Evolutionary conservation across 1,284 basidiomycete genomes (phyloP), one percentile per base, ranked within the genome.

Genomic region (Ustilago loliicola): DNA sequence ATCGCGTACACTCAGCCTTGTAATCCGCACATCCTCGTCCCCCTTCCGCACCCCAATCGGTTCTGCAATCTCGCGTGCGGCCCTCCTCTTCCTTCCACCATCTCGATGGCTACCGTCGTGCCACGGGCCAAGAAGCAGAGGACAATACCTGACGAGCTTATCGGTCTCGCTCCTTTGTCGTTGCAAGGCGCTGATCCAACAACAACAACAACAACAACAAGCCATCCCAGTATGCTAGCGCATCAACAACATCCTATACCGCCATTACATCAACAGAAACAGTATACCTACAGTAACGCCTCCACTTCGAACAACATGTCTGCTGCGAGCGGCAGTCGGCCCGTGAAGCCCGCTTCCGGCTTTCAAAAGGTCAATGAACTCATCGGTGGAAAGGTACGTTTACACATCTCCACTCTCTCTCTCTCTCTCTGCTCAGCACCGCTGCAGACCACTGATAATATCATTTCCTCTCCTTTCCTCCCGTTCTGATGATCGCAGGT

Each of bases 301-400:
- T 34, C 61, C 30, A 50, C 71, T 11, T 47, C 54, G 2, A 23
- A n/a, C n/a, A 30, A 21, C 72, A 73, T 78, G 64, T 65, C 72
- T 9, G 65, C 61, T 30, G 57, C 71, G 50, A 68, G 71, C 42
- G 61, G 70, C 34, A 73, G 70, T 55, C 69, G 71, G 51, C 66
- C 74, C 47, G 23, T 34, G 3, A 66, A 47, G 15, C 63, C 66
- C 50, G 66, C 66, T 17, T 55, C 70, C 2, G 75, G 66, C 17
- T 63, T 81, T 29, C 72, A 77, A 29, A 77, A 66, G 45, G 81
- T 82, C 25, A 81, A 80, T 54, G 81, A 82, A 62, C 48, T 82
- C 40, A 80, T 82, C 40, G 77, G 60, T 19, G 81, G 81, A 38
- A 82, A 82, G 68, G 80, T 80, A 66, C 52, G 79, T 72, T 7